Evolutionary conservation across 192 early-diverging fungal genomes (phyloP).

Genomic region (Backusella luteola): DNA sequence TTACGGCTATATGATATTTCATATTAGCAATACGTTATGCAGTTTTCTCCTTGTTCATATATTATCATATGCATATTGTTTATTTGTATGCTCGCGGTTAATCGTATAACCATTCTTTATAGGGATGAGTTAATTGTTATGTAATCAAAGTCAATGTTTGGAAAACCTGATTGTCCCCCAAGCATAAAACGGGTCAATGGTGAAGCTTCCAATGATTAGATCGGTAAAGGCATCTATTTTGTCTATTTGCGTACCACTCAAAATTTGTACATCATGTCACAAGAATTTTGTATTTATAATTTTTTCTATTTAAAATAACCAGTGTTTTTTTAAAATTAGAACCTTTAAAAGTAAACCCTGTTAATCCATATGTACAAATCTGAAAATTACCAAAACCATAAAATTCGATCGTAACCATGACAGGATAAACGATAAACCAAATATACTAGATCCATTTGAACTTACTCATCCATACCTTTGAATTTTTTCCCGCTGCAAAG

Average conservation of each 20-base stretch:
- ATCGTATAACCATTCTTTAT: not conserved
- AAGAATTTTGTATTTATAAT: not conserved
- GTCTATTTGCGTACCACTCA: not conserved
- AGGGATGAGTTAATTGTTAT: not conserved
- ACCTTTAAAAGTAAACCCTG: not conserved
- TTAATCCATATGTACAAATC: not conserved
- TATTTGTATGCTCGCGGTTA: not conserved
- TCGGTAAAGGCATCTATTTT: not conserved
- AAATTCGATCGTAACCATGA: not conserved
- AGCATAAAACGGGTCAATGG: not conserved
- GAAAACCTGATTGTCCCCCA: not conserved
- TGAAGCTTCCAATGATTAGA: not conserved
- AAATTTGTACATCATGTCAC: not conserved
- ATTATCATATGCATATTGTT: not conserved
- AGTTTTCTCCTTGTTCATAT: not conserved
- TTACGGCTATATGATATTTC: not conserved
- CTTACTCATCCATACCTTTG: not conserved
- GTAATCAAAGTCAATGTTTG: not conserved
- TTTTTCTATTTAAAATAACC: not conserved
- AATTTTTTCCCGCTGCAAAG: constrained; percentile 6
- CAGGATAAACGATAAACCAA: constrained; percentile 7
- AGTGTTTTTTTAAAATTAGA: not conserved
- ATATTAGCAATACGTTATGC: not conserved
- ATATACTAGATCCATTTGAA: not conserved
- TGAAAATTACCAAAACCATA: not conserved